Conservation (phyloP, 306 rosid genomes). For the Ochetophila trinervis region DNA sequence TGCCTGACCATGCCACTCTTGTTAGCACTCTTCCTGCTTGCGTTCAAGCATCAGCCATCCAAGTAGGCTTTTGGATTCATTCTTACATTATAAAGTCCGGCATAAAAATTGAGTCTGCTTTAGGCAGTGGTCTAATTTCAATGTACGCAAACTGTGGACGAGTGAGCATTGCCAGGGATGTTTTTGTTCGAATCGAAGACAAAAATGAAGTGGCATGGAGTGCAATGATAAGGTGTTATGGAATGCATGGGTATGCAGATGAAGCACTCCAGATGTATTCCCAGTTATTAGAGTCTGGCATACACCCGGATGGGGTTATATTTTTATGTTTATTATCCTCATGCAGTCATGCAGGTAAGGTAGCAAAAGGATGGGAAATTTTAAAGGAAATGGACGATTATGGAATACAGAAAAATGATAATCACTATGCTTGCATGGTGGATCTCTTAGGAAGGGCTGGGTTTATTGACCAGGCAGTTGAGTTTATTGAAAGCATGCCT, state of each 20-base stretch:
- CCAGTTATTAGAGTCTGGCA: constrained; percentile 39
- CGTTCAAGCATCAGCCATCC: constrained; percentile 48
- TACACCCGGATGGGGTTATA: constrained; percentile 46
- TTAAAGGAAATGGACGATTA: constrained; percentile 54
- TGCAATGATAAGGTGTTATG: constrained; percentile 72
- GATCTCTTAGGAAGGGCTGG: constrained; percentile 86
- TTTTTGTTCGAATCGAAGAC: constrained; percentile 43
- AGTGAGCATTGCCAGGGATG: constrained; percentile 46
- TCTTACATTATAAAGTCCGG: constrained; percentile 55
- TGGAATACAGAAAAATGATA: constrained; percentile 49
- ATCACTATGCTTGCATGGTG: constrained; percentile 77
- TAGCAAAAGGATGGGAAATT: constrained; percentile 50
- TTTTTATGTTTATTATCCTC: constrained; percentile 60
- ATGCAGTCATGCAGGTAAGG: constrained; percentile 74
- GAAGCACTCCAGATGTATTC: constrained; percentile 60
- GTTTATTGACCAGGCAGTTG: constrained; percentile 48
- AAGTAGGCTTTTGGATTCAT: constrained; percentile 69
- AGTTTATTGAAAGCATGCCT: constrained; percentile 61
- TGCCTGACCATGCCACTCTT: constrained; percentile 60
- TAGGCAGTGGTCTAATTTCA: constrained; percentile 64
- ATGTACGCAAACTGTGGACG: constrained; percentile 66
- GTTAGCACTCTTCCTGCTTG: constrained; percentile 63
- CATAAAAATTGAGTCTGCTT: constrained; percentile 46
- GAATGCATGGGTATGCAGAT: constrained; percentile 57
- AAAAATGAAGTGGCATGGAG: constrained; percentile 52